Conservation (phyloP, 108 stramenopile genomes). For the Skeletonema menzelii region DNA sequence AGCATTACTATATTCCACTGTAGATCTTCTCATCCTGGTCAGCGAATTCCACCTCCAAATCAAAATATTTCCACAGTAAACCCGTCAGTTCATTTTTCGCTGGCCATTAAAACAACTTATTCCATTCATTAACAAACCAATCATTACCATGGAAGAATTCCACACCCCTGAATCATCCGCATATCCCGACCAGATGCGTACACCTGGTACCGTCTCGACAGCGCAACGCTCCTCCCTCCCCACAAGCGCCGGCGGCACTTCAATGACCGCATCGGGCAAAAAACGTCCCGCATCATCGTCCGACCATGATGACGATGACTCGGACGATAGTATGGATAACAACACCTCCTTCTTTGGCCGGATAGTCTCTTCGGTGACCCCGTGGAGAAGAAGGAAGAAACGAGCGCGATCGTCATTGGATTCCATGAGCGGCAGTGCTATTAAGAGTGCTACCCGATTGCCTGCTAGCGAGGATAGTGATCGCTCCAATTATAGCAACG, state of each 20-base stretch:
- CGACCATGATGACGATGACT: not conserved
- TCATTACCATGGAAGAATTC: not conserved
- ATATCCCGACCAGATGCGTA: conserved; percentile 8
- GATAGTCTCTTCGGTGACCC: conserved; percentile 2
- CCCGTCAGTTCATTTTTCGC: no score
- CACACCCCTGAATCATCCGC: not conserved
- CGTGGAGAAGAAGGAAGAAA: conserved; percentile 9
- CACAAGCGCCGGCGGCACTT: not conserved
- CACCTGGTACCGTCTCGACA: not conserved
- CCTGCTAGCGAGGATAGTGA: conserved; percentile 1
- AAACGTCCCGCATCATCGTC: conserved; percentile 16
- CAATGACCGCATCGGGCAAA: conserved; percentile 10
- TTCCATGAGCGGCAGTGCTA: conserved; percentile 32
- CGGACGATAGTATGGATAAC: not conserved
- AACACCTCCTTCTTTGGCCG: not conserved
- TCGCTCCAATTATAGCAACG: not conserved
- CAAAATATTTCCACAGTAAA: not conserved
- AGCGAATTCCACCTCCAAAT: no score
- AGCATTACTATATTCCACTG: no score
- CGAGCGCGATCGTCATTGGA: conserved; percentile 19
- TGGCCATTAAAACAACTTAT: not conserved
- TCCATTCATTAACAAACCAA: not conserved
- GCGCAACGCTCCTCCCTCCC: not conserved
- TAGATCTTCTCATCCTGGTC: no score
- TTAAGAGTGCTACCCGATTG: conserved; percentile 6